A percentile compares a stretch with the other conserved stretches of the same genome.
Evolutionary conservation across 2,329 filamentous ascomycete species (phyloP).

Genomic region (Pseudocercospora pini-densiflorae): DNA sequence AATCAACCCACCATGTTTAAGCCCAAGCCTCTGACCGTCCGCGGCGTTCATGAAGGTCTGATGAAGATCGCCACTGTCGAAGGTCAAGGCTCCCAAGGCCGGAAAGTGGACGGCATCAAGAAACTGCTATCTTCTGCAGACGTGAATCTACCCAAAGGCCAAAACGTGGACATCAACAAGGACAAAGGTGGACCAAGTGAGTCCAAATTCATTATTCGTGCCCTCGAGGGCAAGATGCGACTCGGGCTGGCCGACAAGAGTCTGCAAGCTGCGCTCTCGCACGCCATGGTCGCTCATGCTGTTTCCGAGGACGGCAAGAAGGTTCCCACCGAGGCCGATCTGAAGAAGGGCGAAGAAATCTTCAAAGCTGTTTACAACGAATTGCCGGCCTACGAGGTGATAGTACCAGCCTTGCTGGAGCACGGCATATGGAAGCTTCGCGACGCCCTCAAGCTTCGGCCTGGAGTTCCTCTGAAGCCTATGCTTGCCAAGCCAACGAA

Average conservation of each 20-base stretch:
- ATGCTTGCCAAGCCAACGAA: constrained; percentile 99
- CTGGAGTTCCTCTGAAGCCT: constrained; percentile 92
- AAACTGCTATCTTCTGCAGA: constrained; percentile 93
- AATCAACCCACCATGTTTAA: constrained; percentile 99
- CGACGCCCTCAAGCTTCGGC: constrained; percentile 87
- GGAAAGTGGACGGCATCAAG: constrained; percentile 94
- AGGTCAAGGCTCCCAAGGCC: constrained; percentile 84
- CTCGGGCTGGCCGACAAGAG: constrained; percentile 91
- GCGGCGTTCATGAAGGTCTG: constrained; percentile 83
- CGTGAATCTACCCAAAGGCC: constrained; percentile 68
- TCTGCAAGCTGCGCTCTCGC: constrained; percentile 84
- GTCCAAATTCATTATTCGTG: constrained; percentile 90
- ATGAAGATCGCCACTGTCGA: constrained; percentile 86
- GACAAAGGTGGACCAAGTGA: constrained; percentile 95
- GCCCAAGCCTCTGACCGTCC: constrained; percentile 85
- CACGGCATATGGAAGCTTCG: constrained; percentile 82
- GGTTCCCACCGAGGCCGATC: constrained; percentile 71
- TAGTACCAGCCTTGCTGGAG: constrained; percentile 86
- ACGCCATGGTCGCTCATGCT: constrained; percentile 86
- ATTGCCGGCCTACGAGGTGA: constrained; percentile 91
- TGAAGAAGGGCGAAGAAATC: constrained; percentile 81
- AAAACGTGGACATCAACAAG: constrained; percentile 78
- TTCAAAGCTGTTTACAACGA: constrained; percentile 89
- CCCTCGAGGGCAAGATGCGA: constrained; percentile 90
- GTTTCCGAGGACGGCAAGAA: constrained; percentile 69